Conservation (phyloP, 495 filamentous ascomycete genomes). For the Immersiella caudata region DNA sequence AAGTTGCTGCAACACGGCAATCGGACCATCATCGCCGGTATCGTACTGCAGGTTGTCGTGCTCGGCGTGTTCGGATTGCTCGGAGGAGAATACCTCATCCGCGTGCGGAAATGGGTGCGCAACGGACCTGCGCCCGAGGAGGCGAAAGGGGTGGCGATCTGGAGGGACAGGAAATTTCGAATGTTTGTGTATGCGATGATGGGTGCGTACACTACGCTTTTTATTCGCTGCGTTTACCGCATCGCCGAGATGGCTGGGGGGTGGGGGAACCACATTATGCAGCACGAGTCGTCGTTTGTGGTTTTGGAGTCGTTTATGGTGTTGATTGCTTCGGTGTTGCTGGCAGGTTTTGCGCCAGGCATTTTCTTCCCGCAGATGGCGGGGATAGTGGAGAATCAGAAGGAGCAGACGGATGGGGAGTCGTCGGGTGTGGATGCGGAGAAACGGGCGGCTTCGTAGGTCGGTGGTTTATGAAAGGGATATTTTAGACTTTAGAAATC, state of each 20-base stretch:
- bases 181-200: constrained; percentile 54
- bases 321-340: constrained; percentile 40
- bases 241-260: constrained; percentile 70
- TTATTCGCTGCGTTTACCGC: constrained; percentile 70
- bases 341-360: constrained; percentile 44
- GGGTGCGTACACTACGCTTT: constrained; percentile 61
- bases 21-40: constrained; percentile 71
- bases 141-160: constrained; percentile 32
- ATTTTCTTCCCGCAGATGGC: constrained; percentile 48
- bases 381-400: constrained; percentile 14
- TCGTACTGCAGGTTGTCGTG: constrained; percentile 68
- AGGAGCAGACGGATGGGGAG: constrained; percentile 3
- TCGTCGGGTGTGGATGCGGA: constrained; percentile 15
- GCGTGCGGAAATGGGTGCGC: constrained; percentile 39
- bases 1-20: constrained; percentile 53
- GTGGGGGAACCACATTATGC: constrained; percentile 69
- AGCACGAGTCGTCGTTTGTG: constrained; percentile 64
- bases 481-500: too few relatives aligned
- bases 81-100: constrained; percentile 51
- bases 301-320: constrained; percentile 58
- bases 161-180: constrained; percentile 50
- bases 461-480: too few relatives aligned
- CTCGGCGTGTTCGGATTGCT: constrained; percentile 58
- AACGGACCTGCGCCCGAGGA: constrained; percentile 35
- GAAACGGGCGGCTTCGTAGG: background rate